A percentile compares a stretch with the other conserved stretches of the same genome.
Conservation (phyloP, 306 rosid genomes). For the Ziziphus jujuba region DNA sequence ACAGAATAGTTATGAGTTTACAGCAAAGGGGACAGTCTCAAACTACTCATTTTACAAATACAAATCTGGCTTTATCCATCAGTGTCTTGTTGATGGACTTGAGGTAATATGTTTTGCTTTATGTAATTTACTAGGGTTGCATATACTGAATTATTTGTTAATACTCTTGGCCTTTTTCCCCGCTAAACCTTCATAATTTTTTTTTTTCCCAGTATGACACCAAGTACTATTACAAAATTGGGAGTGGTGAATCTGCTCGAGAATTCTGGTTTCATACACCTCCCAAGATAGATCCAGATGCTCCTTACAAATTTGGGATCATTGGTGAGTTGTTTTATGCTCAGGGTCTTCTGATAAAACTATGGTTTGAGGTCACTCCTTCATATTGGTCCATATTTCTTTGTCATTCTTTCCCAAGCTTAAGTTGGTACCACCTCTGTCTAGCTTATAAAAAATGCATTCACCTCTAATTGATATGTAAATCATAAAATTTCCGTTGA, state of each 20-base stretch:
- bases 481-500: conserved; percentile 11
- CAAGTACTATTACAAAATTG: conserved; percentile 85
- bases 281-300: conserved; percentile 65
- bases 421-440: conserved; percentile 2
- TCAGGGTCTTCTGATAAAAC: conserved; percentile 1
- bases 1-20: conserved; percentile 34
- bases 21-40: conserved; percentile 52
- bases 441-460: conserved; percentile 5
- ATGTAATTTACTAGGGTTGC: background rate
- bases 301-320: conserved; percentile 85
- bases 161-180: background rate
- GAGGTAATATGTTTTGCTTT: conserved; percentile 48
- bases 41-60: conserved; percentile 79
- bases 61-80: conserved; percentile 89
- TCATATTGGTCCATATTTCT: conserved; percentile 9
- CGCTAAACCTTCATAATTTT: background rate
- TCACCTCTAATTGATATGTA: conserved; percentile 4
- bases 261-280: conserved; percentile 87
- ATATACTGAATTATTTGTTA: background rate
- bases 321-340: conserved; percentile 58
- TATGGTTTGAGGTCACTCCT: conserved; percentile 15
- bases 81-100: conserved; percentile 74
- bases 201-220: conserved; percentile 59
- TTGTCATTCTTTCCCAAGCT: conserved; percentile 9
- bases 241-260: conserved; percentile 81